phyloP scores from a whole-genome alignment of 2,329 filamentous ascomycete genomes.

The Tolypocladium ophioglossoides region DNA sequence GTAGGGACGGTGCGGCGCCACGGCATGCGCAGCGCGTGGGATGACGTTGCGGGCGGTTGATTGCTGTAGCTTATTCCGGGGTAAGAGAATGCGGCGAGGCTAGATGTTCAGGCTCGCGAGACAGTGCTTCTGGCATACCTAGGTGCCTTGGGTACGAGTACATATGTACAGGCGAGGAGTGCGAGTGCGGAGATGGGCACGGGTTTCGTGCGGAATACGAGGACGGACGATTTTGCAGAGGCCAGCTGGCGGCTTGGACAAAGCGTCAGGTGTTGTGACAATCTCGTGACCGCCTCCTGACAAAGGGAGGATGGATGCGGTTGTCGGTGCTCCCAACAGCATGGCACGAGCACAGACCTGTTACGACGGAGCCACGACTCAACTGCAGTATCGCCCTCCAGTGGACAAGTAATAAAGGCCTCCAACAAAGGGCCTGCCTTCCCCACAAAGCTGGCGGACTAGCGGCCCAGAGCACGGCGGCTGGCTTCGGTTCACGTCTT shows the following conservation, averaged over 20 bases:
- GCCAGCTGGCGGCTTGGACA: neutral
- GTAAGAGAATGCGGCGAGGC: neutral
- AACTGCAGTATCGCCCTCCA: neutral
- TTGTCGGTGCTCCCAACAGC: neutral
- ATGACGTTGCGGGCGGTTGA: neutral
- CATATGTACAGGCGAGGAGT: neutral
- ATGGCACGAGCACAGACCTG: neutral
- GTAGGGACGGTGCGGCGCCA: neutral
- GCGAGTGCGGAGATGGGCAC: neutral
- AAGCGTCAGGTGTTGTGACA: neutral
- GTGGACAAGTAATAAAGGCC: neutral
- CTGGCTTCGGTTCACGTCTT: slow-evolving; percentile 6
- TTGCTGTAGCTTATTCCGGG: neutral
- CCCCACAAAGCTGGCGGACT: neutral
- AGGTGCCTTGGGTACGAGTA: too few relatives aligned
- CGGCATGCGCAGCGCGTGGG: neutral
- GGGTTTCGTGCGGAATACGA: too few relatives aligned
- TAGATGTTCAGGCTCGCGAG: neutral
- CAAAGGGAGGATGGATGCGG: neutral
- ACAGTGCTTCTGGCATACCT: too few relatives aligned
- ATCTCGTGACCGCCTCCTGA: neutral
- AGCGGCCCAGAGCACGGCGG: slow-evolving; percentile 1
- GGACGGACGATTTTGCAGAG: neutral
- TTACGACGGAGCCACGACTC: neutral
- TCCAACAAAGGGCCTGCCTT: neutral